phyloP scores from a whole-genome alignment of 2,329 filamentous ascomycete species.

The Tolypocladium capitatum region DNA sequence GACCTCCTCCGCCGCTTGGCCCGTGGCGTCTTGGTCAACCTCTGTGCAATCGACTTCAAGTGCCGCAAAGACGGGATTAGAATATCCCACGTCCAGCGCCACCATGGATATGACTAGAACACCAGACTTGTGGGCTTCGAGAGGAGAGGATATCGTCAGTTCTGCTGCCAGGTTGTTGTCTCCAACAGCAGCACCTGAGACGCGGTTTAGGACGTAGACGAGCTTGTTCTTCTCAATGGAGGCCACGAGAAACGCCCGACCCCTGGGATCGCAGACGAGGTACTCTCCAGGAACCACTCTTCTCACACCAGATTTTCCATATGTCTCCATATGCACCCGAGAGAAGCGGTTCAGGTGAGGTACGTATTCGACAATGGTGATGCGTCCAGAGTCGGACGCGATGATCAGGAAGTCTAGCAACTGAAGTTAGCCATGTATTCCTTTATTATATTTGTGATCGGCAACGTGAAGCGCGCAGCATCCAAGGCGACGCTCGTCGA shows the following conservation, averaged over 20 bases:
- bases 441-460: too few species aligned
- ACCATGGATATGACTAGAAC: slow-evolving; percentile 81
- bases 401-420: slow-evolving; percentile 84
- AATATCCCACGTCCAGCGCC: slow-evolving; percentile 87
- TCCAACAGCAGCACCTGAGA: slow-evolving; percentile 44
- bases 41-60: slow-evolving; percentile 90
- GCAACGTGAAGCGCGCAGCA: too few species aligned
- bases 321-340: slow-evolving; percentile 89
- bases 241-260: slow-evolving; percentile 85
- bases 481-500: too few species aligned
- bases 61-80: slow-evolving; percentile 91
- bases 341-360: slow-evolving; percentile 77
- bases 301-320: slow-evolving; percentile 90
- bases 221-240: slow-evolving; percentile 98
- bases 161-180: slow-evolving; percentile 27
- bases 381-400: slow-evolving; percentile 87
- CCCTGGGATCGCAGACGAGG: slow-evolving; percentile 88
- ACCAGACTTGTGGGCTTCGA: slow-evolving; percentile 90
- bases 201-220: slow-evolving; percentile 94
- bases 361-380: slow-evolving; percentile 86
- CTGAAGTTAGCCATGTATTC: slow-evolving; percentile 11
- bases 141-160: slow-evolving; percentile 88
- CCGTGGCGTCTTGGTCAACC: slow-evolving; percentile 79
- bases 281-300: slow-evolving; percentile 94
- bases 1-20: slow-evolving; percentile 64